Evolutionary conservation across 2,329 filamentous ascomycete species (phyloP).

Genomic region (Trichoderma sp.): DNA sequence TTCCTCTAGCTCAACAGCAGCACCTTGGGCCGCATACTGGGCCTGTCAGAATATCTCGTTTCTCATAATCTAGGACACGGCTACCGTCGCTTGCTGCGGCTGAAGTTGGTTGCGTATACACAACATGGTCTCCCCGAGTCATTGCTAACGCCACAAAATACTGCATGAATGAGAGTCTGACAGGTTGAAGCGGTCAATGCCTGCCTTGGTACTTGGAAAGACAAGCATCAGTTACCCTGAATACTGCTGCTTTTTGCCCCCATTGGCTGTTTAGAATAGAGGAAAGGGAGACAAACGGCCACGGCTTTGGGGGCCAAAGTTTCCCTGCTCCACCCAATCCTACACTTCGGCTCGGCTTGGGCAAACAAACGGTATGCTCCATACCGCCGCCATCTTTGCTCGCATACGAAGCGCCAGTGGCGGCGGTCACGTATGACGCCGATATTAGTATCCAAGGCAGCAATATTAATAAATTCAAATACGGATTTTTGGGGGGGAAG

Average conservation of each 20-base stretch:
- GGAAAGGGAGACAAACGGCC: neutral
- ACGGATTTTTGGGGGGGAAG: neutral
- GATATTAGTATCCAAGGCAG: neutral
- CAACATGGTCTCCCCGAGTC: neutral
- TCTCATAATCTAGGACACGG: neutral
- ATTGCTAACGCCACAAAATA: neutral
- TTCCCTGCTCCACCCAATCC: neutral
- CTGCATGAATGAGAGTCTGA: neutral
- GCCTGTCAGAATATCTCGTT: neutral
- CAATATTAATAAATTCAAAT: neutral
- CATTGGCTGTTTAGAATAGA: neutral
- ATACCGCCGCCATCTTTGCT: neutral
- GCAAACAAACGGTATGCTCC: conserved; percentile 7
- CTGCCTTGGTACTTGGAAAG: neutral
- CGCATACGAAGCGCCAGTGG: neutral
- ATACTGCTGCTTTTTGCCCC: neutral
- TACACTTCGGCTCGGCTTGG: neutral
- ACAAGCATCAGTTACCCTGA: neutral
- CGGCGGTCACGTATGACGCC: neutral
- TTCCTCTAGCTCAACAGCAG: neutral
- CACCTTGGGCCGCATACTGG: neutral
- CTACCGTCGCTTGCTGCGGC: neutral
- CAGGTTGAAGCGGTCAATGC: neutral
- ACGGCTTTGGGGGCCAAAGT: conserved; percentile 3
- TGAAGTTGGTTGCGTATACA: neutral